Evolutionary conservation across 495 filamentous ascomycete genomes (phyloP).

Genomic region (Aspergillus saccharolyticus): DNA sequence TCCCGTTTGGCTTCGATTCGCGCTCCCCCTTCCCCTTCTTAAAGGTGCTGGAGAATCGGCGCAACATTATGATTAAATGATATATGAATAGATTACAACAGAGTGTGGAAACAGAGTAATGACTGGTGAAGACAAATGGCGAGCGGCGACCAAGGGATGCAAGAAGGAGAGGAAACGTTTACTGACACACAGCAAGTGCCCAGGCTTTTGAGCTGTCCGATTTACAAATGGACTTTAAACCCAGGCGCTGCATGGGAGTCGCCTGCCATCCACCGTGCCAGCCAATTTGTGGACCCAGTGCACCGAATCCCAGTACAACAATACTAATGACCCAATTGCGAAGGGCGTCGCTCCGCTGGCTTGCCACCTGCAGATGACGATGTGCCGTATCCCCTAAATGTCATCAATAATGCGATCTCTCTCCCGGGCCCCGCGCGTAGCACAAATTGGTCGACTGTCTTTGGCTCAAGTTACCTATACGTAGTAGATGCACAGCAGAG

Average conservation of each 20-base stretch:
- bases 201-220: constrained; percentile 3
- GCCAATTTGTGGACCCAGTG: constrained; percentile 10
- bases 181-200: background rate
- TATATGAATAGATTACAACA: constrained; percentile 12
- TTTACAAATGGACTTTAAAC: constrained; percentile 8
- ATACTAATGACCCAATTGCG: constrained; percentile 11
- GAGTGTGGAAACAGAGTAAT: constrained; percentile 2
- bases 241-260: background rate
- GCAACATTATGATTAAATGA: constrained; percentile 38
- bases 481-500: background rate
- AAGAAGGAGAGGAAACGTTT: constrained; percentile 2
- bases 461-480: constrained; percentile 5
- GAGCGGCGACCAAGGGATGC: constrained; percentile 4
- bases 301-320: constrained; percentile 14
- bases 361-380: background rate
- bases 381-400: constrained; percentile 7
- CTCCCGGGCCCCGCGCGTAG: constrained; percentile 5
- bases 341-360: background rate
- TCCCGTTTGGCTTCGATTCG: constrained; percentile 35
- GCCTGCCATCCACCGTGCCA: background rate
- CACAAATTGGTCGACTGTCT: background rate
- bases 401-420: constrained; percentile 1
- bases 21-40: constrained; percentile 43
- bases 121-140: constrained; percentile 12
- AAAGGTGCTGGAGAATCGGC: constrained; percentile 49